Conservation (phyloP, 2,329 filamentous ascomycete genomes). For the Clathrospora elynae region DNA sequence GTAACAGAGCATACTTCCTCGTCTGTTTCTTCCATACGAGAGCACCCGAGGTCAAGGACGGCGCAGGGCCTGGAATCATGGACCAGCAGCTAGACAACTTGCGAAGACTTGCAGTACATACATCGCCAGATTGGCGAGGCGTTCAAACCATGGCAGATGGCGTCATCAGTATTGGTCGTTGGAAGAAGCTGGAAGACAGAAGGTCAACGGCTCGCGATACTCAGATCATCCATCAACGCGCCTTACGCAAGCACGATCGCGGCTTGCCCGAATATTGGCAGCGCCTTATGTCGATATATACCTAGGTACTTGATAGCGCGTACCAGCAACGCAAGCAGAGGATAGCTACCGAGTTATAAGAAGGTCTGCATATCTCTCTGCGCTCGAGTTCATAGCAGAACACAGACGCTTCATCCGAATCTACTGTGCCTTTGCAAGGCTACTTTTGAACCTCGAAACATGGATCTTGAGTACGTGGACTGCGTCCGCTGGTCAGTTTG, state of each 20-base stretch:
- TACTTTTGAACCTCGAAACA: constrained; percentile 42
- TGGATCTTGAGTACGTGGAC: constrained; percentile 28
- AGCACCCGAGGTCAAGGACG: constrained; percentile 11
- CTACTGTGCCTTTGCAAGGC: constrained; percentile 49
- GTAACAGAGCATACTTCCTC: constrained; percentile 17
- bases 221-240: constrained; percentile 38
- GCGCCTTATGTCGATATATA: constrained; percentile 70
- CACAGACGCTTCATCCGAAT: constrained; percentile 53
- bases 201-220: constrained; percentile 42
- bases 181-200: constrained; percentile 36
- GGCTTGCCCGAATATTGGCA: constrained; percentile 53
- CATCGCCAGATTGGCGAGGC: constrained; percentile 26
- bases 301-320: constrained; percentile 67
- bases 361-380: constrained; percentile 66
- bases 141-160: constrained; percentile 30
- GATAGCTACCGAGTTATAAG: constrained; percentile 49
- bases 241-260: constrained; percentile 43
- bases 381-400: constrained; percentile 75
- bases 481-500: constrained; percentile 22
- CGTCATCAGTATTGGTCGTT: constrained; percentile 29
- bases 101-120: constrained; percentile 21
- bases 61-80: constrained; percentile 14
- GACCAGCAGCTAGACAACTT: constrained; percentile 20
- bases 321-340: constrained; percentile 56
- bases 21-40: constrained; percentile 7